These are phyloP conservation scores for Hibiscus mutabilis DNA, from an alignment of 345 rosid species.

Conservation along the genomic window DNA sequence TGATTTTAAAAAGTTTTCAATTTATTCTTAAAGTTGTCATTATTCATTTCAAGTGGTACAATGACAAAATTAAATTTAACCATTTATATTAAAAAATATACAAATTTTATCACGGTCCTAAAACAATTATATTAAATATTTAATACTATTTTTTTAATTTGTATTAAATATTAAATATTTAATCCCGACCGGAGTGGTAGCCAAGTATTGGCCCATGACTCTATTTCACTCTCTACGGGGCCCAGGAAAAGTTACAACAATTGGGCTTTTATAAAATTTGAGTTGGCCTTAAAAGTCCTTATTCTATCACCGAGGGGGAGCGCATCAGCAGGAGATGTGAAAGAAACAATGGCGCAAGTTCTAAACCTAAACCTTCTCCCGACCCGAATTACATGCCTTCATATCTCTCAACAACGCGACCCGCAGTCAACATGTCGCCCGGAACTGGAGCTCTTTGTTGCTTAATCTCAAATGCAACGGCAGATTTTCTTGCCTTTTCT, in stretches of 20 bases:
- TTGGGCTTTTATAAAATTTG: not conserved
- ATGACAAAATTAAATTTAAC: no score
- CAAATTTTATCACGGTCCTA: no score
- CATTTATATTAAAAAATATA: no score
- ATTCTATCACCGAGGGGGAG: not conserved
- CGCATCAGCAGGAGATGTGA: not conserved
- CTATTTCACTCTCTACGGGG: not conserved
- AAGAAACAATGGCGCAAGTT: slow-evolving; percentile 38
- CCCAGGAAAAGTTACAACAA: not conserved
- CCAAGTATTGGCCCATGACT: not conserved
- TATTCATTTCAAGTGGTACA: no score
- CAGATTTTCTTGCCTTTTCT: slow-evolving; percentile 65
- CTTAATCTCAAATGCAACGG: slow-evolving; percentile 41
- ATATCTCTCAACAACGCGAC: not conserved
- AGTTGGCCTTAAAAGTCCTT: not conserved
- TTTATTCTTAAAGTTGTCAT: no score
- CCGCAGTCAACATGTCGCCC: slow-evolving; percentile 14
- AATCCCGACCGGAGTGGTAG: not conserved
- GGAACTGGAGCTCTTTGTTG: slow-evolving; percentile 34
- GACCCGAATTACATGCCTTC: slow-evolving; percentile 12
- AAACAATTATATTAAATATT: no score
- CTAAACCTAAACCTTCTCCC: slow-evolving; percentile 29
- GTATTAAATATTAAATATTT: no score
- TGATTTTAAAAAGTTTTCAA: no score
- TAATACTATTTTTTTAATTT: no score